These are phyloP conservation scores for Solanum hybrid DNA, from an alignment of 305 asterid species.

Conservation along the genomic window DNA sequence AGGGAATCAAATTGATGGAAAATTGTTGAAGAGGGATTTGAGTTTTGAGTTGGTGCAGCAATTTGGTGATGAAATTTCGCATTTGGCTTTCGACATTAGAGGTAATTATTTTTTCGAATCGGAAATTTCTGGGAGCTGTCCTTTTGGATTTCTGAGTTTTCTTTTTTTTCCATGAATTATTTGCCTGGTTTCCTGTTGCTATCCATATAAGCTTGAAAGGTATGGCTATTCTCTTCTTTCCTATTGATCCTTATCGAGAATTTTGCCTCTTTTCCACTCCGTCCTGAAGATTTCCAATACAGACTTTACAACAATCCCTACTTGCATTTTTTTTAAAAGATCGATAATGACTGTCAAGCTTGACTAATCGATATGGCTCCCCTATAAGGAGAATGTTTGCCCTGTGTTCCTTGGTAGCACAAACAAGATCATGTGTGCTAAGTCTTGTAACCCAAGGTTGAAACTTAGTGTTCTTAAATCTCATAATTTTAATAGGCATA, in stretches of 20 bases:
- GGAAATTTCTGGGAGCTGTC: background rate
- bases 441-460: background rate
- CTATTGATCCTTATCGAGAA: background rate
- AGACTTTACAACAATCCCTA: background rate
- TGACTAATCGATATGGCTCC: background rate
- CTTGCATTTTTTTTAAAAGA: background rate
- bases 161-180: too few relatives aligned
- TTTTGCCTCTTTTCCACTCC: background rate
- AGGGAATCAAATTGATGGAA: background rate
- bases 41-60: background rate
- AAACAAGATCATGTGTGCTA: background rate
- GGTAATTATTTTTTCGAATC: background rate
- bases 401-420: background rate
- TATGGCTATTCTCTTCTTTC: background rate
- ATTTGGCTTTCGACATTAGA: background rate
- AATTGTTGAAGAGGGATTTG: background rate
- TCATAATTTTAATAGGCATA: background rate
- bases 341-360: background rate
- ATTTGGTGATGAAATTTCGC: background rate
- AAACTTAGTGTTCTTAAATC: background rate
- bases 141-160: background rate
- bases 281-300: background rate
- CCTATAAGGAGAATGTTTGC: background rate
- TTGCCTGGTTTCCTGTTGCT: background rate
- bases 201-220: background rate